Evolutionary conservation across 768 basidiomycete genomes (phyloP).

Genomic region (Tulasnella sp.): DNA sequence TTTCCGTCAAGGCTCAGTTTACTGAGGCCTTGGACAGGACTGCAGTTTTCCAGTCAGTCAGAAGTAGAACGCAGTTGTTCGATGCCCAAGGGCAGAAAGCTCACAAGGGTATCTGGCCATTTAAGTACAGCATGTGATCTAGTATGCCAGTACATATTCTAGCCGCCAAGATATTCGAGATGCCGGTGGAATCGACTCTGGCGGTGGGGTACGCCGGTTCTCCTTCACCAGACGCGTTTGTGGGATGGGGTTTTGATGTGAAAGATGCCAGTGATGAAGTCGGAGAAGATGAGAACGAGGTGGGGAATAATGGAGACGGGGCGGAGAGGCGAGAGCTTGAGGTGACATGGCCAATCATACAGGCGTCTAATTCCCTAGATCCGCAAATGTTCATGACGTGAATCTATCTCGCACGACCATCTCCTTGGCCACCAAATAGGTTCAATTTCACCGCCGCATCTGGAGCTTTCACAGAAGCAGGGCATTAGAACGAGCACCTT

Average conservation of each 20-base stretch:
- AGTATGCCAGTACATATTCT: slow-evolving; percentile 6
- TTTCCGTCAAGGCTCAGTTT: slow-evolving; percentile 10
- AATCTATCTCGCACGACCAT: too few species aligned
- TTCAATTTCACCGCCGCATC: too few species aligned
- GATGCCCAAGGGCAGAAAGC: background rate
- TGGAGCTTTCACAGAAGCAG: too few species aligned
- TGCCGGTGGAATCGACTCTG: background rate
- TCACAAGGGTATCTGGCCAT: slow-evolving; percentile 15
- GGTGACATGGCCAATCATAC: background rate
- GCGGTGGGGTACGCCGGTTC: background rate
- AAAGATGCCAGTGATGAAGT: slow-evolving; percentile 7
- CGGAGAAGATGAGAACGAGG: background rate
- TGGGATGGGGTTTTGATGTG: background rate
- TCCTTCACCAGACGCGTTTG: background rate
- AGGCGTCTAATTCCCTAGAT: too few species aligned
- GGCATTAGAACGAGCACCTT: too few species aligned
- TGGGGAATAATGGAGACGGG: slow-evolving; percentile 2
- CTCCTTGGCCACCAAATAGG: too few species aligned
- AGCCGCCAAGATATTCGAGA: slow-evolving; percentile 4
- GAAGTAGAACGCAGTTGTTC: background rate
- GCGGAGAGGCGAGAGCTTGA: too few species aligned
- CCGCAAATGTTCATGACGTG: too few species aligned
- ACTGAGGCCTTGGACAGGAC: slow-evolving; percentile 6
- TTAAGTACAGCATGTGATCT: slow-evolving; percentile 10
- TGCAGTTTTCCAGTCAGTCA: slow-evolving; percentile 1